A percentile compares a stretch with the other conserved stretches of the same genome.
Conservation (phyloP, 345 rosid species). For the Camelina sativa region DNA sequence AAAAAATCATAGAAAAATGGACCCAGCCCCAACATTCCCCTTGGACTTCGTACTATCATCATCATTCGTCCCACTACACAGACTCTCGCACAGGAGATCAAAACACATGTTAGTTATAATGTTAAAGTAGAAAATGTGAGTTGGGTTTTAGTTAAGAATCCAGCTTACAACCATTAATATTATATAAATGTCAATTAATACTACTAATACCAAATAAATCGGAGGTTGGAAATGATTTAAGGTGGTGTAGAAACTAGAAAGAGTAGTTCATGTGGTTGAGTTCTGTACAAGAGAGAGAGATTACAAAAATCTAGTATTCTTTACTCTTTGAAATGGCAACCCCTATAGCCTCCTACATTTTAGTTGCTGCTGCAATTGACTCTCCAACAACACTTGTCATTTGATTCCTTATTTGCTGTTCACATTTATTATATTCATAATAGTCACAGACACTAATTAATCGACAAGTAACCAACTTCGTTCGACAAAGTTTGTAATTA, state of each 20-base stretch:
- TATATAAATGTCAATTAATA: background rate
- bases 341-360: background rate
- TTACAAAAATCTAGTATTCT: too few relatives aligned
- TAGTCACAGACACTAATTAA: background rate
- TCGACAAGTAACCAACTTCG: background rate
- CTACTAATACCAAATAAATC: background rate
- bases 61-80: conserved; percentile 9
- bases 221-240: background rate
- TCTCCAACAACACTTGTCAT: conserved; percentile 25
- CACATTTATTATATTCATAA: background rate
- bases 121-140: conserved; percentile 11
- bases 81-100: background rate
- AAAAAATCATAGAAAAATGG: background rate
- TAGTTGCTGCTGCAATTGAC: conserved; percentile 26
- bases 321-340: background rate
- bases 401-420: conserved; percentile 1
- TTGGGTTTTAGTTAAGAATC: conserved; percentile 3
- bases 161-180: background rate
- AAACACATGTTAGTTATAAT: conserved; percentile 23
- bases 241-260: background rate
- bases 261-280: background rate
- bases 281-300: background rate
- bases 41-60: conserved; percentile 10
- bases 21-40: conserved; percentile 29
- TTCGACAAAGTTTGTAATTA: background rate